These are phyloP conservation scores for Cinnamomum chago DNA, from an alignment of 164 flowering plant species.

Conservation along the genomic window DNA sequence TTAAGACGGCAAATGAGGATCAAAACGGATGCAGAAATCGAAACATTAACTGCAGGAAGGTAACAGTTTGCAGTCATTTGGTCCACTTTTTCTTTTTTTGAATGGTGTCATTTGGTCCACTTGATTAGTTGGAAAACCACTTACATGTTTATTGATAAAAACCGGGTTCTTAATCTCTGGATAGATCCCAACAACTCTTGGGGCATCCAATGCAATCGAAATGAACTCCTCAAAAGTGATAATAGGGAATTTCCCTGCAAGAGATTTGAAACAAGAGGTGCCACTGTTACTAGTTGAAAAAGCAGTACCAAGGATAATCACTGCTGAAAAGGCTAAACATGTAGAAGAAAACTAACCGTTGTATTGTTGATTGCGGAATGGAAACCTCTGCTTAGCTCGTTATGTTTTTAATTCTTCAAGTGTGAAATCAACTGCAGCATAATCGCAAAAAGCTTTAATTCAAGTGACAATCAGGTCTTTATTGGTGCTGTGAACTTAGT, in stretches of 20 bases:
- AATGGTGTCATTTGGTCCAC: no score
- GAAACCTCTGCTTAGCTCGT: slow-evolving; percentile 70
- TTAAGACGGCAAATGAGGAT: no score
- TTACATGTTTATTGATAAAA: slow-evolving; percentile 83
- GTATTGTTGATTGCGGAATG: slow-evolving; percentile 84
- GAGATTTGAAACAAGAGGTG: neutral
- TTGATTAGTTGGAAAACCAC: slow-evolving; percentile 19
- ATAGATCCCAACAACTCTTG: slow-evolving; percentile 93
- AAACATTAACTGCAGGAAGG: no score
- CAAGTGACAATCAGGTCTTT: neutral
- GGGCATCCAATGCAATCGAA: slow-evolving; percentile 85
- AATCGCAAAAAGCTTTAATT: slow-evolving; percentile 10
- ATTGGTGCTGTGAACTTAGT: neutral
- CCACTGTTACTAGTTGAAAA: no score
- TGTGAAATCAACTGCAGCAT: slow-evolving; percentile 83
- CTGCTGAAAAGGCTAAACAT: no score
- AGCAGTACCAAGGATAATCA: no score
- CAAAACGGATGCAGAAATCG: no score
- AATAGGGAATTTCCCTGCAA: slow-evolving; percentile 71
- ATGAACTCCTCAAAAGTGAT: slow-evolving; percentile 95
- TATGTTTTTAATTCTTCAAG: slow-evolving; percentile 64
- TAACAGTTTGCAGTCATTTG: no score
- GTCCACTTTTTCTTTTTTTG: no score
- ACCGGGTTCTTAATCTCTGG: slow-evolving; percentile 98
- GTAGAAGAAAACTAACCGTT: slow-evolving; percentile 51